Percentiles rank a stretch among this genome's conserved stretches.
Conservation (phyloP, 805 yeast species). For the Ogataea populi-albae region DNA sequence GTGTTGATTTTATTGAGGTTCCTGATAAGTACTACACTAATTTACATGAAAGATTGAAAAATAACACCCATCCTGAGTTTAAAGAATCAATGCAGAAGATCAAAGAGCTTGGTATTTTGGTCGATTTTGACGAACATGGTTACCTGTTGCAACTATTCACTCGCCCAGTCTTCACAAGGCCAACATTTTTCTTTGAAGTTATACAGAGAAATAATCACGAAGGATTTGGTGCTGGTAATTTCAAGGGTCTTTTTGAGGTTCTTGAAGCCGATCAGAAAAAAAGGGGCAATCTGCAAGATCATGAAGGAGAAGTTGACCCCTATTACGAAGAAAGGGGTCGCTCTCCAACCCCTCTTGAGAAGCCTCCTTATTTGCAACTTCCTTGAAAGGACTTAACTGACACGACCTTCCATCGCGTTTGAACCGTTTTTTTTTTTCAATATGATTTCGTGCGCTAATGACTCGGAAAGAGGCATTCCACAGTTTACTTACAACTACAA, state of each 20-base stretch:
- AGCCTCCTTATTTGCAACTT: neutral
- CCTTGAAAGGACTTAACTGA: neutral
- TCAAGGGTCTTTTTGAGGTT: slow-evolving; percentile 75
- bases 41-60: slow-evolving; percentile 43
- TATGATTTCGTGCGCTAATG: too few relatives aligned
- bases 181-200: slow-evolving; percentile 77
- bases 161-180: slow-evolving; percentile 71
- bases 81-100: slow-evolving; percentile 52
- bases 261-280: slow-evolving; percentile 72
- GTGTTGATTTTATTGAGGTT: slow-evolving; percentile 65
- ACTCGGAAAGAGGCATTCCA: too few relatives aligned
- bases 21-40: slow-evolving; percentile 55
- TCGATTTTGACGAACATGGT: slow-evolving; percentile 77
- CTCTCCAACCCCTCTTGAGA: slow-evolving; percentile 9
- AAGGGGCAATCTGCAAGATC: slow-evolving; percentile 58
- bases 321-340: slow-evolving; percentile 10
- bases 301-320: slow-evolving; percentile 14
- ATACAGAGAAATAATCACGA: slow-evolving; percentile 77
- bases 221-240: slow-evolving; percentile 90
- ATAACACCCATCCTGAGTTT: slow-evolving; percentile 38
- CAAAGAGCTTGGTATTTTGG: slow-evolving; percentile 54
- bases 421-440: too few relatives aligned
- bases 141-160: slow-evolving; percentile 80
- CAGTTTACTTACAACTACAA: too few relatives aligned
- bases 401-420: neutral